A percentile compares a stretch with the other conserved stretches of the same genome.
Evolutionary conservation across 306 rosid species (phyloP).

Genomic region (Trichosanthes truncata): DNA sequence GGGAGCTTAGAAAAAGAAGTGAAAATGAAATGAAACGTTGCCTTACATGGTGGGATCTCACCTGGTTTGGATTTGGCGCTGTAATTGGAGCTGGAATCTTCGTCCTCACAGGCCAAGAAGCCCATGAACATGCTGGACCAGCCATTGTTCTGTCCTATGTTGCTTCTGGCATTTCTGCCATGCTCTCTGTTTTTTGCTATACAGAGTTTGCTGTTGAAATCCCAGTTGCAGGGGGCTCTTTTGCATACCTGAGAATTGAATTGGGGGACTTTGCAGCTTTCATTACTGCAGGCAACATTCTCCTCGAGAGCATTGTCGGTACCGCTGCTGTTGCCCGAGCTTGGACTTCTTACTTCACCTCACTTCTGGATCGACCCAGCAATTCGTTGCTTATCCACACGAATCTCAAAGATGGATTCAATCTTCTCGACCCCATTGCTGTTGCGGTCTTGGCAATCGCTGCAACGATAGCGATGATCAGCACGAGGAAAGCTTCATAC

Average conservation of each 20-base stretch:
- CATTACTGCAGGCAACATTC: constrained; percentile 67
- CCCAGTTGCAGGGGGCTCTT: constrained; percentile 75
- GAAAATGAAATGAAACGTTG: constrained; percentile 41
- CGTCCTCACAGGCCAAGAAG: constrained; percentile 61
- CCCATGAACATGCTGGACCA: constrained; percentile 46
- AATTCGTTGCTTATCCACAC: constrained; percentile 46
- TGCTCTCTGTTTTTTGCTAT: constrained; percentile 80
- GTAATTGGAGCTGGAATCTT: constrained; percentile 78
- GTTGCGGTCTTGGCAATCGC: constrained; percentile 33
- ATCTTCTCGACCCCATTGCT: constrained; percentile 64
- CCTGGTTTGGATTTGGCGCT: constrained; percentile 75
- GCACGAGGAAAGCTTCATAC: constrained; percentile 57
- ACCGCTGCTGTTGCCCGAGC: constrained; percentile 57
- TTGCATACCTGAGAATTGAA: constrained; percentile 67
- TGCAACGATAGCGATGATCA: constrained; percentile 36
- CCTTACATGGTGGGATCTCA: constrained; percentile 70
- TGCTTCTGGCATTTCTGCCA: constrained; percentile 66
- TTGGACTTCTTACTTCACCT: constrained; percentile 76
- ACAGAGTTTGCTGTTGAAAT: constrained; percentile 71
- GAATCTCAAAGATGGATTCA: constrained; percentile 34
- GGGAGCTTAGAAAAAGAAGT: constrained; percentile 34
- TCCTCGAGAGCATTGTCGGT: constrained; percentile 56
- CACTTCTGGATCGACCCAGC: constrained; percentile 36
- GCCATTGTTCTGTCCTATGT: constrained; percentile 57
- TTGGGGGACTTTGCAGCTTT: constrained; percentile 75